Base-by-base conservation (phyloP, 495 filamentous ascomycete genomes). In the Mytilinidion resinicola region DNA sequence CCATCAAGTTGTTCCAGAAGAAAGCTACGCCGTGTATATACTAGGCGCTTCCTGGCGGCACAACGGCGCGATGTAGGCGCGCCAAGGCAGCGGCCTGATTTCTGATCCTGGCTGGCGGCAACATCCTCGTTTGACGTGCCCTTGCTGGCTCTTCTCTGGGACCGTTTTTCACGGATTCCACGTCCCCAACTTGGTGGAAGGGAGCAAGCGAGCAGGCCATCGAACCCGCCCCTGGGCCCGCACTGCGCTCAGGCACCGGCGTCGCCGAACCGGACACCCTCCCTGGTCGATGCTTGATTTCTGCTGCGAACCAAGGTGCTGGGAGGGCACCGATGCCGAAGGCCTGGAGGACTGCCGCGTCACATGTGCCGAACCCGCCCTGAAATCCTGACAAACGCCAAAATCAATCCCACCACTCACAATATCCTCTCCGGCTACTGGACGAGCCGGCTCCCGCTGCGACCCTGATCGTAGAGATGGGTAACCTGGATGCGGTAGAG, bases 241-340 rank as follows among this genome's bases (percentile, higher is more conserved):
- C 51, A 53, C 41, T 30, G 37, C 47, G 53, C 55, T 61, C 62
- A 65, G 58, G 62, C 58, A 61, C 58, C 58, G 62, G 62, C 50
- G 41, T 59, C 62, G 48, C 62, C 58, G 62, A 65, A 65, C 36
- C 43, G 21, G 50, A 46, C 46, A 19, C 36, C 12, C n/a, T n/a
- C 36, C 62, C 62, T 53, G 53, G 62, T 44, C 58, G 15, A 44
- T 55, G 42, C 41, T 58, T 53, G 38, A 56, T 42, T 48, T 41
- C 9, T 15, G 25, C 25, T 30, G 25, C 3, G 39, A 61, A 53
- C 62, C 58, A 58, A 57, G 59, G 58, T 11, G 36, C 49, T 65
- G 62, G 62, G 55, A 60, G 35, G 50, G 20, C 34, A 19, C 46
- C 21, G 46, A 49, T 49, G 46, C 46, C 46, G 46, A 19, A 25